Evolutionary conservation across 345 rosid genomes (phyloP), one percentile per base, ranked within the genome.

Genomic region (Euphorbia lathyris): DNA sequence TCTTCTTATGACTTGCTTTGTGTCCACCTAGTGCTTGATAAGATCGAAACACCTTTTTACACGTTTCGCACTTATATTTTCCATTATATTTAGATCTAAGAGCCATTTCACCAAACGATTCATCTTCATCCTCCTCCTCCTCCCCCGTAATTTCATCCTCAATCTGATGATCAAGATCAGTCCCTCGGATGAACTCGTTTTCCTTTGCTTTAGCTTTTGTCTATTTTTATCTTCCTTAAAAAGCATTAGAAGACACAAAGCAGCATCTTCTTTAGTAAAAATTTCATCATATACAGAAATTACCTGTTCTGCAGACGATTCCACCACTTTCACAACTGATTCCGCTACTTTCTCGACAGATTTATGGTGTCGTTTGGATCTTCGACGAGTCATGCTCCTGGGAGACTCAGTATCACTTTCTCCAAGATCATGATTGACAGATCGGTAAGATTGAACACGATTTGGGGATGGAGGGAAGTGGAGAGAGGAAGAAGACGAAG

Each of bases 21-120:
- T 81, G 84, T 10, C 84, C 79, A 3, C 84, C 81, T 8, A 77
- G 58, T 2, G 84, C 81, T 64, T 71, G 84, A 61, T 77, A 66
- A 17, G 84, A 77, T 16, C 40, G 48, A 34, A 81, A 77, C 14
- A 27, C 25, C 55, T 68, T 81, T 13, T 74, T 78, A 67, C 84
- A 81, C 8, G 68, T 65, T 22, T 63, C 30, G 25, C 84, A 81
- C 60, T 29, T 52, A 55, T 63, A 77, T 63, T 20, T 70, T 5
- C 45, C 32, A 22, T 32, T 19, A 3, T 43, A 16, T 51, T 67
- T 66, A 58, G 59, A 23, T 72, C 69, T 22, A 14, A 29, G 13
- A 25, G n/a, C 17, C 25, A 30, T 45, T 9, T 0, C 38, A 26
- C 20, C 60, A 3, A 55, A 36, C 32, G 36, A 14, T 14, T 72